Conservation (phyloP, 2,329 filamentous ascomycete genomes). For the Dissoconium aciculare region DNA sequence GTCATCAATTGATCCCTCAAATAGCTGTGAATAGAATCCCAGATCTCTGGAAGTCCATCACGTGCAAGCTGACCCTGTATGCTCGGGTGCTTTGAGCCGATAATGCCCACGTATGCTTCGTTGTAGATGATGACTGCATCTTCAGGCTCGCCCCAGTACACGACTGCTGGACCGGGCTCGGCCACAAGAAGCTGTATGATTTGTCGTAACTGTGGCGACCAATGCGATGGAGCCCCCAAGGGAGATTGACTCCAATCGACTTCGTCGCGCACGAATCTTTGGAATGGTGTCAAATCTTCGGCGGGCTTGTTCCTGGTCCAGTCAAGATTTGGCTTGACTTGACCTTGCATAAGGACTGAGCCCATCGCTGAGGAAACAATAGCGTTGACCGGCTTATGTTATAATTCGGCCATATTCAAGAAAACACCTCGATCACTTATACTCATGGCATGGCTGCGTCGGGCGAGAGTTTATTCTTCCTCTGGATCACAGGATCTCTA, state of each 20-base stretch:
- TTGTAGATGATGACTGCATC: conserved; percentile 13
- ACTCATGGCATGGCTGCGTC: too few species aligned
- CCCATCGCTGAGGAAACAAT: too few species aligned
- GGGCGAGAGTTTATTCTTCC: too few species aligned
- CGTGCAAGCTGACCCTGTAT: conserved; percentile 9
- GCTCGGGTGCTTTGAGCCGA: conserved; percentile 9
- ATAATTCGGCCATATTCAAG: too few species aligned
- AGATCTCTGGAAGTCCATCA: conserved; percentile 7
- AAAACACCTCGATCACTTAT: too few species aligned
- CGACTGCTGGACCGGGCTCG: conserved; percentile 8
- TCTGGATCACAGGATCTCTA: too few species aligned
- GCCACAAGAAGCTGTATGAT: conserved; percentile 9
- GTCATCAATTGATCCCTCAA: conserved; percentile 6
- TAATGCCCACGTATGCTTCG: conserved; percentile 9
- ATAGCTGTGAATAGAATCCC: conserved; percentile 7
- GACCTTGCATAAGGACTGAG: too few species aligned
- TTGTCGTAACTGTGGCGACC: conserved; percentile 9
- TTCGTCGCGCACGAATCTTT: conserved; percentile 9
- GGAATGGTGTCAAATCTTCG: conserved; percentile 6
- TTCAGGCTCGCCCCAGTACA: conserved; percentile 6
- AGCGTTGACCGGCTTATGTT: too few species aligned
- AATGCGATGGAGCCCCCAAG: conserved; percentile 8
- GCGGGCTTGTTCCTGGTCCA: conserved; percentile 8
- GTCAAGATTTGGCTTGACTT: conserved; percentile 4
- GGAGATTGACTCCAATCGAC: conserved; percentile 10